phyloP scores from a whole-genome alignment of 1,284 basidiomycete genomes.

The Thelephora terrestris region DNA sequence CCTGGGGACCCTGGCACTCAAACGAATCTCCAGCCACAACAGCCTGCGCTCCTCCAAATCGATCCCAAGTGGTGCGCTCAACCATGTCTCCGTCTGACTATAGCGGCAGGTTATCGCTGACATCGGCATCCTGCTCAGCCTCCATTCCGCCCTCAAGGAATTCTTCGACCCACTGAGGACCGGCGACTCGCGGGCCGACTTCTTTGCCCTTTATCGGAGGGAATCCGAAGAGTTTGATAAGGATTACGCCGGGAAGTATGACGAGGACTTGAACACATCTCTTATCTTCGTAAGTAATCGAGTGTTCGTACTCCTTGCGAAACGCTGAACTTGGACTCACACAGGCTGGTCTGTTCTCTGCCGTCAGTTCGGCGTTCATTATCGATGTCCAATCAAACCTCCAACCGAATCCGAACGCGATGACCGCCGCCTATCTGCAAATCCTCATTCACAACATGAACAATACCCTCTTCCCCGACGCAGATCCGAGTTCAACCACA shows the following conservation, averaged over 20 bases:
- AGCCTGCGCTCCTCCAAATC: too few species aligned
- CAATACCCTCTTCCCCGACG: background rate
- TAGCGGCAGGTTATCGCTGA: too few species aligned
- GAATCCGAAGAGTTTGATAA: background rate
- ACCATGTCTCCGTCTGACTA: too few species aligned
- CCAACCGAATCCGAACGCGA: background rate
- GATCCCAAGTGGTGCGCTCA: too few species aligned
- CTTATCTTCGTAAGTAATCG: slow-evolving; percentile 4
- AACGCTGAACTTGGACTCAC: too few species aligned
- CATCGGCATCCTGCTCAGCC: too few species aligned
- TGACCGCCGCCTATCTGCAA: background rate
- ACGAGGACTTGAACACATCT: slow-evolving; percentile 7
- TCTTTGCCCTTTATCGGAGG: background rate
- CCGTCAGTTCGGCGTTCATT: background rate
- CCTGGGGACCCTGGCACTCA: too few species aligned
- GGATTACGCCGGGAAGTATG: slow-evolving; percentile 1
- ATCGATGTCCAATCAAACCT: background rate
- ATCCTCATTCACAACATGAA: background rate
- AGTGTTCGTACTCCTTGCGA: too few species aligned
- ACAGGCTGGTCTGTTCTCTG: slow-evolving; percentile 1
- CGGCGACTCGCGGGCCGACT: too few species aligned
- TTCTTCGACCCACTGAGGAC: too few species aligned
- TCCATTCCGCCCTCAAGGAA: too few species aligned
- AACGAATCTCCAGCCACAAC: too few species aligned
- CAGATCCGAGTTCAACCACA: background rate